phyloP scores from a whole-genome alignment of 2,329 filamentous ascomycete genomes.

The Nemania bipapillata region DNA sequence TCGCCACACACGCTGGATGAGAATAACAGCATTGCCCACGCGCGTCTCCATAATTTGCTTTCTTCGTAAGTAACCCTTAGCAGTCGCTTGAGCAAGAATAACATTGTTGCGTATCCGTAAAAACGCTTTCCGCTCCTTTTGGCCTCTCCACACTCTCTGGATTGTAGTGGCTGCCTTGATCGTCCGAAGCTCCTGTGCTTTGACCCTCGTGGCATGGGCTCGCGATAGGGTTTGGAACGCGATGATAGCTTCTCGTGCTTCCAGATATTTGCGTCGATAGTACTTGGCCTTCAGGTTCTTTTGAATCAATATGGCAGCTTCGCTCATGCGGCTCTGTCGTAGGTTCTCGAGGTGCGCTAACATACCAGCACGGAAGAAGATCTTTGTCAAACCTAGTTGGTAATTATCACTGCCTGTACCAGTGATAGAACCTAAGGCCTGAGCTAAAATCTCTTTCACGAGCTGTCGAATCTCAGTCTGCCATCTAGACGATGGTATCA shows the following conservation, averaged over 20 bases:
- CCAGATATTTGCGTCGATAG: slow-evolving; percentile 89
- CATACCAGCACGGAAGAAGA: slow-evolving; percentile 99
- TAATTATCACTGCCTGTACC: slow-evolving; percentile 88
- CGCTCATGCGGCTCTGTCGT: slow-evolving; percentile 87
- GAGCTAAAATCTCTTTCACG: slow-evolving; percentile 90
- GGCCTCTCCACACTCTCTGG: slow-evolving; percentile 92
- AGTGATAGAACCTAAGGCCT: slow-evolving; percentile 82
- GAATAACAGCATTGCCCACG: slow-evolving; percentile 86
- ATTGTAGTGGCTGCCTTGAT: slow-evolving; percentile 92
- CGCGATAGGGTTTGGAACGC: slow-evolving; percentile 80
- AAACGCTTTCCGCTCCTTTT: slow-evolving; percentile 87
- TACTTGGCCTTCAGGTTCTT: slow-evolving; percentile 97
- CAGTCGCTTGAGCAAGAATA: slow-evolving; percentile 86
- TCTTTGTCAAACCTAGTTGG: slow-evolving; percentile 96
- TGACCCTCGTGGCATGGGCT: slow-evolving; percentile 79
- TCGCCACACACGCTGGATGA: slow-evolving; percentile 92
- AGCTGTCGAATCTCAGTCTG: slow-evolving; percentile 93
- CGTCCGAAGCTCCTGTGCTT: slow-evolving; percentile 81
- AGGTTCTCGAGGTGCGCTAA: slow-evolving; percentile 96
- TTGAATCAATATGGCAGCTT: slow-evolving; percentile 96
- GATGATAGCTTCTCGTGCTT: slow-evolving; percentile 83
- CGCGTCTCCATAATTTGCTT: slow-evolving; percentile 94
- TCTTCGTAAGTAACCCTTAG: slow-evolving; percentile 90
- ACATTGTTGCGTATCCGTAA: slow-evolving; percentile 81
- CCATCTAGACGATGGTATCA: slow-evolving; percentile 89